Base-by-base conservation (phyloP, 73 alveolate genomes). In the Paramecium caudatum region DNA sequence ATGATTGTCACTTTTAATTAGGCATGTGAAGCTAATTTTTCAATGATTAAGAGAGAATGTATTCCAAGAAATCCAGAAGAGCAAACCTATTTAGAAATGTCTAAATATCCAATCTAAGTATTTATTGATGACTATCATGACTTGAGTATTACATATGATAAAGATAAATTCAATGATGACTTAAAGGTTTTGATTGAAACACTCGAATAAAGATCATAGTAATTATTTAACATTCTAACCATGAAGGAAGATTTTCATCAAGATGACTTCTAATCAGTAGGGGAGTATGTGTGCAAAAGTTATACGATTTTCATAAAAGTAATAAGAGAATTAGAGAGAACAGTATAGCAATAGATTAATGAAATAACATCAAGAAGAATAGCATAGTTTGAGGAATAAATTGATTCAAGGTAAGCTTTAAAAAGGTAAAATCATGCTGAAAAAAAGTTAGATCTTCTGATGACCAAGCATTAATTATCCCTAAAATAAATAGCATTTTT, bases 11-110 rank as follows among this genome's bases (percentile, higher is more conserved):
- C 39, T 21, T 37, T 74, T 6, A 74, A 74, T 74, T 19, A 74
- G 43, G 36, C 62, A 19, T 25, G n/a, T 37, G 62, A 74, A 45
- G 88, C 88, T 2, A 45, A 74, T 25, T 74, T 74, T 74, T 74
- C 88, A 3, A 45, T 74, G 62, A 74, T 74, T 3, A 74, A 74
- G 21, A 74, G 88, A 47, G 88, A 74, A 74, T 74, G 88, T 17
- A 45, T 74, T 17, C 88, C 88, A 0, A 37, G 88, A 74, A 74
- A 74, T 19, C 9, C 36, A 37, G 69, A 74, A 21, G 88, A 74
- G 43, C 19, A 74, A 5, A 74, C 68, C 0, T 74, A 74, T 74
- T 74, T 74, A 43, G 88, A 74, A 45, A 74, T 74, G 88, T 36
- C 88, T 6, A 9, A 47, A 41, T 74, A 74, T 74, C 88, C 88